phyloP scores from a whole-genome alignment of 2,329 filamentous ascomycete species.

The Claviceps arundinis region DNA sequence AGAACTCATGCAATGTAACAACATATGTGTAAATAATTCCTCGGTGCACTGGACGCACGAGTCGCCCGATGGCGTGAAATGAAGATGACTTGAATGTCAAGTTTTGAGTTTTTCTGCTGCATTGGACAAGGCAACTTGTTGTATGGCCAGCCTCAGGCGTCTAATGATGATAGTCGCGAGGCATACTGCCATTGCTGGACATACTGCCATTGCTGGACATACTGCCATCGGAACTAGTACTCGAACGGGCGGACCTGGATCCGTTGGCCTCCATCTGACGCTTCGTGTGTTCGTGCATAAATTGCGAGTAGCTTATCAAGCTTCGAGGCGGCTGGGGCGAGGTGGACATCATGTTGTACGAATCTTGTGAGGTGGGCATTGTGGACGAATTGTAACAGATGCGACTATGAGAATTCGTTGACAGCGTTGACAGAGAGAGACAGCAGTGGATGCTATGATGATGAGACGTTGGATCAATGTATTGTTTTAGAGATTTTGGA shows the following conservation, averaged over 20 bases:
- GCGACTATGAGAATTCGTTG: not conserved
- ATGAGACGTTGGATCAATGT: no score
- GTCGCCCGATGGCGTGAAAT: no score
- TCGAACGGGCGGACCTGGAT: conserved; percentile 9
- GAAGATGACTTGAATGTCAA: no score
- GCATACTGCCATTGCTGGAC: conserved; percentile 17
- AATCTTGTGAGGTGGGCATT: conserved; percentile 28
- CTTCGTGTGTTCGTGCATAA: conserved; percentile 53
- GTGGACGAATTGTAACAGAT: conserved; percentile 4
- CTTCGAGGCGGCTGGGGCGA: conserved; percentile 29
- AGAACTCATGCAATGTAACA: no score
- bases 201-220: conserved; percentile 16
- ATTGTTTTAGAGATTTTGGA: not conserved
- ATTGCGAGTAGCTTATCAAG: conserved; percentile 43
- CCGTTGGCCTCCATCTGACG: conserved; percentile 47
- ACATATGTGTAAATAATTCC: no score
- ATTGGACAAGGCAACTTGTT: no score
- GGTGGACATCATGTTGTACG: conserved; percentile 22
- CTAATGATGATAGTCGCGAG: conserved; percentile 7
- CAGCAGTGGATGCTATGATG: no score
- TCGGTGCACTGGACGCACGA: no score
- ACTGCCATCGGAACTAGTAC: conserved; percentile 6
- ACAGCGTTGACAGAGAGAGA: no score
- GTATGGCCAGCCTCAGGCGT: not conserved
- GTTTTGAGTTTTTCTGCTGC: no score